phyloP scores from a whole-genome alignment of 495 filamentous ascomycete genomes.

The Aspergillus asperescens region DNA sequence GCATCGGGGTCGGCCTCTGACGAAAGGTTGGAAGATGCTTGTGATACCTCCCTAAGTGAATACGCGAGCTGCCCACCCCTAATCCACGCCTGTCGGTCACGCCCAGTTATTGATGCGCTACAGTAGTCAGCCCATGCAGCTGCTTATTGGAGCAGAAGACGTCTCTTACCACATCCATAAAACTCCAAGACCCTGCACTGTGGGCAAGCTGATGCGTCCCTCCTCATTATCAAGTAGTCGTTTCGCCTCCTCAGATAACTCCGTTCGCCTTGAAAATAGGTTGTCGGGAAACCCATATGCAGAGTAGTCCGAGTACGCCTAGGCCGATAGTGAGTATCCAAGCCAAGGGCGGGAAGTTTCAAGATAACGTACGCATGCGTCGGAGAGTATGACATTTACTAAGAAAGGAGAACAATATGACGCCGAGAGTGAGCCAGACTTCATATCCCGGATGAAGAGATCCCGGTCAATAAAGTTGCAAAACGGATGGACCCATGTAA shows the following conservation, averaged over 20 bases:
- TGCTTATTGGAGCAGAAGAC: not conserved
- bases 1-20: slow-evolving; percentile 18
- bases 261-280: slow-evolving; percentile 13
- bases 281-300: slow-evolving; percentile 18
- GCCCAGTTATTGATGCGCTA: slow-evolving; percentile 30
- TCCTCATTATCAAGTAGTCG: slow-evolving; percentile 26
- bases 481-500: slow-evolving; percentile 42
- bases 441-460: slow-evolving; percentile 38
- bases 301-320: slow-evolving; percentile 25
- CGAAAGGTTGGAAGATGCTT: slow-evolving; percentile 6
- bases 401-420: slow-evolving; percentile 40
- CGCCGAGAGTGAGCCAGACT: slow-evolving; percentile 14
- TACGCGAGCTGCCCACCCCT: slow-evolving; percentile 26
- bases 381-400: slow-evolving; percentile 41
- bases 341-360: not conserved
- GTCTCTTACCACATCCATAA: slow-evolving; percentile 24
- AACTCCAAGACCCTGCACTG: slow-evolving; percentile 24
- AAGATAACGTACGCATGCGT: slow-evolving; percentile 25
- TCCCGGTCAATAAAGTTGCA: slow-evolving; percentile 36
- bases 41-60: slow-evolving; percentile 18
- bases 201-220: slow-evolving; percentile 24
- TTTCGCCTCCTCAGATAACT: slow-evolving; percentile 30
- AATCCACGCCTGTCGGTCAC: slow-evolving; percentile 31
- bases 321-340: not conserved
- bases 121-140: not conserved